These are phyloP conservation scores for Aspergillus piperis DNA, from an alignment of 2,329 filamentous ascomycete species.

Conservation along the genomic window DNA sequence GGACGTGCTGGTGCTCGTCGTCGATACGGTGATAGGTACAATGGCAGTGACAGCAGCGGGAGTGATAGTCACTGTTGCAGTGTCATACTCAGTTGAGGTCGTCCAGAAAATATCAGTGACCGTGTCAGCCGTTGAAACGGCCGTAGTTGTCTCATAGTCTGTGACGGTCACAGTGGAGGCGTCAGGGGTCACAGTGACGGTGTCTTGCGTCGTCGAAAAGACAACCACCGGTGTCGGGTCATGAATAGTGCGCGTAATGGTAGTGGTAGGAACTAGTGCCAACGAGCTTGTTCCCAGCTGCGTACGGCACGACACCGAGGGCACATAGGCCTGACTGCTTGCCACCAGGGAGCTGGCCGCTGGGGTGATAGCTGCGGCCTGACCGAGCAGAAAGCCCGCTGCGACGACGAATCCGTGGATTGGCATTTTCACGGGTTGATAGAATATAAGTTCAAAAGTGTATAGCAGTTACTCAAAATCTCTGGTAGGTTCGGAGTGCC, in stretches of 20 bases:
- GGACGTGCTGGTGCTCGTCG: neutral
- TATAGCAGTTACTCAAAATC: neutral
- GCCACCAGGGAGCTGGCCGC: neutral
- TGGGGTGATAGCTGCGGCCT: neutral
- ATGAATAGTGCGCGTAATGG: neutral
- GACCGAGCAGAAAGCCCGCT: neutral
- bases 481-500: neutral
- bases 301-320: neutral
- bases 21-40: neutral
- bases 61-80: neutral
- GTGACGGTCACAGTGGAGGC: neutral
- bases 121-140: neutral
- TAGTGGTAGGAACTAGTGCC: neutral
- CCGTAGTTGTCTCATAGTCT: neutral
- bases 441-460: neutral
- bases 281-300: neutral
- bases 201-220: neutral
- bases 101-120: neutral
- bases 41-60: neutral
- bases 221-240: neutral
- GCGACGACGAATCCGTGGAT: neutral
- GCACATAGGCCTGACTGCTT: neutral
- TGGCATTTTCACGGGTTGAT: neutral
- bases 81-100: neutral
- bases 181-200: neutral